Conservation (phyloP, 768 basidiomycete genomes). For the Saitozyma podzolica region DNA sequence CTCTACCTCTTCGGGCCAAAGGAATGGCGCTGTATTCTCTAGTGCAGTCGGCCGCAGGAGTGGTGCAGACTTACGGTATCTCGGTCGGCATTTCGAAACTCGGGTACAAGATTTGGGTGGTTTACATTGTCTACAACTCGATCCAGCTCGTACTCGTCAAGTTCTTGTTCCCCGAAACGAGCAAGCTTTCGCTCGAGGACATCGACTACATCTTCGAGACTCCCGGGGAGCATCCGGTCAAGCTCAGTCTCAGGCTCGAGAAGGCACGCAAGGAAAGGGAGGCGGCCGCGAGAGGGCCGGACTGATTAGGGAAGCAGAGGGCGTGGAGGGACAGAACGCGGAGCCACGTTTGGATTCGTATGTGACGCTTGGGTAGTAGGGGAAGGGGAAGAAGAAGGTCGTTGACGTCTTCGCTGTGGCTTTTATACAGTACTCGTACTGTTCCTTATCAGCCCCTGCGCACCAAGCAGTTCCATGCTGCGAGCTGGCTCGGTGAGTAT, state of each 20-base stretch:
- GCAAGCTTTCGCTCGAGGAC: constrained; percentile 2
- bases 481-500: no score
- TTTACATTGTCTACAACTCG: constrained; percentile 7
- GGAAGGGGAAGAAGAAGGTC: no score
- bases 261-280: background rate
- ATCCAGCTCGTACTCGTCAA: constrained; percentile 3
- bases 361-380: no score
- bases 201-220: constrained; percentile 2
- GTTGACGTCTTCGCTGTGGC: no score
- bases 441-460: no score
- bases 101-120: constrained; percentile 10
- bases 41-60: constrained; percentile 1
- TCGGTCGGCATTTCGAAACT: constrained; percentile 1
- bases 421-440: no score
- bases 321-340: no score
- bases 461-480: no score
- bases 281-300: background rate
- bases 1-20: constrained; percentile 16
- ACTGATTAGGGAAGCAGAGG: no score
- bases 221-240: background rate
- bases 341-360: no score
- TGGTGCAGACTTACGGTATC: constrained; percentile 7
- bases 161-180: constrained; percentile 6
- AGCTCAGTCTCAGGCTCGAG: constrained; percentile 5
- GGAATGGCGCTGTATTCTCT: constrained; percentile 13